Base-by-base conservation (phyloP, 352 stramenopile species). In the Blastocystis sp. region DNA sequence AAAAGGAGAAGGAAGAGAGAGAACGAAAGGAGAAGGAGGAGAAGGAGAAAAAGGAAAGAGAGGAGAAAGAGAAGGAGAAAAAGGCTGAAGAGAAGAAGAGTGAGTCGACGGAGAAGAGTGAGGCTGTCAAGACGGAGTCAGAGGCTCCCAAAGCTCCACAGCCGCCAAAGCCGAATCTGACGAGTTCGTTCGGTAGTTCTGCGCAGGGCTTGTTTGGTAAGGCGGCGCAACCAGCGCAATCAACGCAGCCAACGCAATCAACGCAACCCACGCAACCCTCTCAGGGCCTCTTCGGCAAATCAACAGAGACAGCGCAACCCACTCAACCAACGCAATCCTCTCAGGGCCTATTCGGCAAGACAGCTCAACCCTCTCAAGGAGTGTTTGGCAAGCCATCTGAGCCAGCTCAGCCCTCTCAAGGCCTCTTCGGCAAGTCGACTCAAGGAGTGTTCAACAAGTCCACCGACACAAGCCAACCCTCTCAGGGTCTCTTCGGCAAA, bases 351-450 rank as follows among this genome's bases (percentile, higher is more conserved):
- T 74, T 74, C 63, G 63, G 63, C 37, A 31, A 74, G 37, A 12
- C 21, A 39, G 37, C 29, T 74, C 63, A 74, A n/a, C 62, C 19
- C 33, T 12, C 16, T 37, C 10, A 12, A 6, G 62, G 62, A 12
- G 10, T 69, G 33, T 69, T 69, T 69, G 62, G 62, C 10, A 69
- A 69, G 35, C 35, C 63, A 74, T 16, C 4, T 39, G n/a, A 74
- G 35, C 63, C 29, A 10, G 16, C 29, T 31, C 63, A 74, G 45
- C 24, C 63, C 24, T 50, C 24, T 60, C 24, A 3, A 35, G 66
- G 66, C 45, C 13, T 77, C 26, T 77, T 77, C 66, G 29, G 45
- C 24, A 77, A 77, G 24, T 16, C 66, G 1, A 35, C 33, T 45
- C 2, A 45, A 39, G 63, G 63, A 10, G 3, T 74, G 63, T 74